Evolutionary conservation across 331 rosid genomes (phyloP).

Genomic region (Cydonia oblonga): DNA sequence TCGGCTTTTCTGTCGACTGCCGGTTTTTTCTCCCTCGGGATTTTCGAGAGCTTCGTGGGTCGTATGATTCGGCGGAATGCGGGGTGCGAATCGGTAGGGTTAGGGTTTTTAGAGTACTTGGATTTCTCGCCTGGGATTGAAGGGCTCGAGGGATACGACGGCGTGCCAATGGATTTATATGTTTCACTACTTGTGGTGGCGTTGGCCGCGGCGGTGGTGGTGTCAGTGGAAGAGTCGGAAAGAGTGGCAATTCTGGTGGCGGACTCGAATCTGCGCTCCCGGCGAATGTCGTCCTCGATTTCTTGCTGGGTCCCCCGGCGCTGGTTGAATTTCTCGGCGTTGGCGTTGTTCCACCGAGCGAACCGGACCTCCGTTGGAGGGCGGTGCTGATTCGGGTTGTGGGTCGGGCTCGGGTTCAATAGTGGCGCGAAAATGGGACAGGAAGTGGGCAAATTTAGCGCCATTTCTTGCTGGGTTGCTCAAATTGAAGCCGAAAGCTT

Average conservation of each 20-base stretch:
- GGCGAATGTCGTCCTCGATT: constrained; percentile 67
- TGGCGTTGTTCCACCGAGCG: constrained; percentile 52
- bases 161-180: constrained; percentile 47
- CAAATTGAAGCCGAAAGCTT: background rate
- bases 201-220: constrained; percentile 6
- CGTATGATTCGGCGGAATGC: constrained; percentile 27
- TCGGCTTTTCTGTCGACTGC: constrained; percentile 22
- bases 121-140: constrained; percentile 64
- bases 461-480: constrained; percentile 16
- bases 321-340: constrained; percentile 51
- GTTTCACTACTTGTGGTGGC: background rate
- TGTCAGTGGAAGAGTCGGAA: constrained; percentile 3
- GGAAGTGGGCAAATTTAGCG: constrained; percentile 42
- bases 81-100: constrained; percentile 39
- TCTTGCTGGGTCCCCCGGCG: constrained; percentile 53
- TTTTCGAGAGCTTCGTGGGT: constrained; percentile 29
- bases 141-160: constrained; percentile 59
- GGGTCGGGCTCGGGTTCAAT: constrained; percentile 19
- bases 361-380: constrained; percentile 35
- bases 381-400: constrained; percentile 12
- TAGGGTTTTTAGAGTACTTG: constrained; percentile 44
- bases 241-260: constrained; percentile 31
- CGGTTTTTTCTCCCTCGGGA: constrained; percentile 16
- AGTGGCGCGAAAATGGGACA: constrained; percentile 20
- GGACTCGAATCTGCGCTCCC: constrained; percentile 59